Percentiles rank a stretch among this genome's conserved stretches.
These are phyloP conservation scores for Atkinsonella texensis DNA, from an alignment of 2,329 filamentous ascomycete species.

Conservation along the genomic window DNA sequence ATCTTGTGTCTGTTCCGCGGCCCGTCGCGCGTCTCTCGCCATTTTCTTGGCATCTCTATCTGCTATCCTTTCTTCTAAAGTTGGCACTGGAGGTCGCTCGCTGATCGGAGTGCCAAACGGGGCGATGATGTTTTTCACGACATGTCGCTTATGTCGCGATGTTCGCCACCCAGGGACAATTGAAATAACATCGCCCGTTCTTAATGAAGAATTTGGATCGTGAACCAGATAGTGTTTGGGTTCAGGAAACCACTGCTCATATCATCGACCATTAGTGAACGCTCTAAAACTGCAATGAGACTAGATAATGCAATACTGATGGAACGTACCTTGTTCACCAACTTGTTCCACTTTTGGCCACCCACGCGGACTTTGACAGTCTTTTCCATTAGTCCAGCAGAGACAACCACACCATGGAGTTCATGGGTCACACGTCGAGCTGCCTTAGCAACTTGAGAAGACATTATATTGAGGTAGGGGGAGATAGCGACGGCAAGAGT, in stretches of 20 bases:
- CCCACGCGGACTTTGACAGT: conserved; percentile 70
- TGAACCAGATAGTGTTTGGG: conserved; percentile 59
- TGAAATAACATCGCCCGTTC: conserved; percentile 62
- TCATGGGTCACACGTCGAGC: conserved; percentile 35
- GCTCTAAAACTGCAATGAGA: neutral
- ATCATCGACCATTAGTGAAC: neutral
- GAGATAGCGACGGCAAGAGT: neutral
- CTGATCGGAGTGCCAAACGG: conserved; percentile 52
- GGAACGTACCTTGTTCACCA: conserved; percentile 53
- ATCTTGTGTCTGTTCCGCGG: conserved; percentile 19
- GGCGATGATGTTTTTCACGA: conserved; percentile 63
- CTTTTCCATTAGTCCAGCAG: conserved; percentile 64
- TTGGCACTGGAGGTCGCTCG: conserved; percentile 53
- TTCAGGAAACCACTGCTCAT: conserved; percentile 43
- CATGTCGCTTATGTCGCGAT: conserved; percentile 56
- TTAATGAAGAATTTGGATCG: conserved; percentile 63
- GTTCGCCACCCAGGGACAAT: conserved; percentile 56
- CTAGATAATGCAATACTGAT: neutral
- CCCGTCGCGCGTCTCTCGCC: conserved; percentile 43
- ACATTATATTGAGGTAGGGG: conserved; percentile 19
- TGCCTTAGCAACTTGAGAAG: conserved; percentile 27
- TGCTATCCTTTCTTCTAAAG: conserved; percentile 46
- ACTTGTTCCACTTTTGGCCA: conserved; percentile 58
- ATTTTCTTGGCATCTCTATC: conserved; percentile 41
- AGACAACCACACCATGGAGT: conserved; percentile 60